phyloP scores from a whole-genome alignment of 2,329 filamentous ascomycete genomes.

The Curvularia hawaiiensis region DNA sequence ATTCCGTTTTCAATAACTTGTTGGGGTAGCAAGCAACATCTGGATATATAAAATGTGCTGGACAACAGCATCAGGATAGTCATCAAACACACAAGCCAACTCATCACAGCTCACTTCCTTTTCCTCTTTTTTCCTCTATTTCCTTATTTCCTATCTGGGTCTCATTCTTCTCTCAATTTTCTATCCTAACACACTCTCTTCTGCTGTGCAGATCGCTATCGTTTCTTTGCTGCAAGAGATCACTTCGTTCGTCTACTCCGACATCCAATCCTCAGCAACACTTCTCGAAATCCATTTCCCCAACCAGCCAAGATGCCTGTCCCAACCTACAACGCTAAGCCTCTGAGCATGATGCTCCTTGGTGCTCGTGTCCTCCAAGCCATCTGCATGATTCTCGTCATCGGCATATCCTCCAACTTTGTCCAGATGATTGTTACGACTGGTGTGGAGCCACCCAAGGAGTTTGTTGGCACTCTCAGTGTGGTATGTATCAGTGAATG shows the following conservation, averaged over 20 bases:
- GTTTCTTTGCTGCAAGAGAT: slow-evolving; percentile 36
- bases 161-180: slow-evolving; percentile 20
- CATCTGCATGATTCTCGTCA: slow-evolving; percentile 73
- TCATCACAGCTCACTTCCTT: slow-evolving; percentile 42
- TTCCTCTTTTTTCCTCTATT: slow-evolving; percentile 42
- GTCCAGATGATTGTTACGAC: slow-evolving; percentile 74
- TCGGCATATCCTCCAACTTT: slow-evolving; percentile 83
- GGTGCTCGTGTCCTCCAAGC: slow-evolving; percentile 73
- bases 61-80: slow-evolving; percentile 18
- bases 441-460: slow-evolving; percentile 68
- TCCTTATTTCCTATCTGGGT: slow-evolving; percentile 42
- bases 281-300: slow-evolving; percentile 12
- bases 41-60: slow-evolving; percentile 39
- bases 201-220: slow-evolving; percentile 46
- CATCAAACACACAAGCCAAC: slow-evolving; percentile 44
- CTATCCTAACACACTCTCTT: slow-evolving; percentile 30
- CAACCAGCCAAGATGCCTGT: slow-evolving; percentile 54
- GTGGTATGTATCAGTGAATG: slow-evolving; percentile 65
- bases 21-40: slow-evolving; percentile 22
- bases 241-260: slow-evolving; percentile 26
- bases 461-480: slow-evolving; percentile 77
- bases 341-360: slow-evolving; percentile 77
- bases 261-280: slow-evolving; percentile 27
- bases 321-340: slow-evolving; percentile 68
- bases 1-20: slow-evolving; percentile 27